Evolutionary conservation across 495 filamentous ascomycete genomes (phyloP), one percentile per base, ranked within the genome.

Genomic region (Saxispiralis lemnorum): DNA sequence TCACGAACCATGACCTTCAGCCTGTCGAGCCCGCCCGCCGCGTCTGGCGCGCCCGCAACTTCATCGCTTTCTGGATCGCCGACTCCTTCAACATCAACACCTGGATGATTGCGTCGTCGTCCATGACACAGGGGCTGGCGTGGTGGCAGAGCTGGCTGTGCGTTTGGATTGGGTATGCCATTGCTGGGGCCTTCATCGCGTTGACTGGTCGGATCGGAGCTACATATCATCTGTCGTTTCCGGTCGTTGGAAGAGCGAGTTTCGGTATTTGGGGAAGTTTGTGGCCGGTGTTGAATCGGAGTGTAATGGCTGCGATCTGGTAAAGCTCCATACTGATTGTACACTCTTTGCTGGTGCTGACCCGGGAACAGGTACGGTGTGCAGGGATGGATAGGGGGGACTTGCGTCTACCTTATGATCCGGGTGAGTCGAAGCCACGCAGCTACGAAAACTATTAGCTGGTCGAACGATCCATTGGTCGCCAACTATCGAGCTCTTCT

Each of bases 71-170:
- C 55, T 89, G 84, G 84, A 71, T 93, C 57, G 83, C 87, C 28
- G 87, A 95, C 63, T 88, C 82, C 6, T 84, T 93, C 61, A 95
- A 95, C 59, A 92, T 95, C 59, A 95, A 95, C 60, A 95, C 87
- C 13, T 95, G 87, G 87, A 94, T 94, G 87, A 93, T 94, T 48
- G 75, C 79, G 0, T 87, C 82, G 11, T 79, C 82, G 4, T 79
- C 78, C 64, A 87, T 93, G 56, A 69, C 77, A 0, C 65, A 61
- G 44, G 81, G 85, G 6, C 66, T 94, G 37, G 83, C 83, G 4
- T 95, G 87, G 87, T 95, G 87, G 87, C 85, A 94, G 61, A 76
- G 83, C 2, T 94, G 86, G 87, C 65, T 94, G 11, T 89, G 83
- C 57, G 75, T 79, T 33, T 58, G 58, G 56, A 32, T 55, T 20